Conservation (phyloP, 305 asterid species). For the Lippia alba region DNA sequence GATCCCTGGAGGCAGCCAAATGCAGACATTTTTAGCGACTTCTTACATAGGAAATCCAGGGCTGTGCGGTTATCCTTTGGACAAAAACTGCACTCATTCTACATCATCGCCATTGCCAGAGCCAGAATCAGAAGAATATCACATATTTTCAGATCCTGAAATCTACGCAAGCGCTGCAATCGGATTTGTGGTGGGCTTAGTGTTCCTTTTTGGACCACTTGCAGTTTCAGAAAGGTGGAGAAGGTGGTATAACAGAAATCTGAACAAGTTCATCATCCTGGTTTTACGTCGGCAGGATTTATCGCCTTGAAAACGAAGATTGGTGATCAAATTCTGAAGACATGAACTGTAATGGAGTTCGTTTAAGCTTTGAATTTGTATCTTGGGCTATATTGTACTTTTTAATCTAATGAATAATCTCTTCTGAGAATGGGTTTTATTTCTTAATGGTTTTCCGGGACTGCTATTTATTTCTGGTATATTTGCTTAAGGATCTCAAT, state of each 20-base stretch:
- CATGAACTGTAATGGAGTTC: no score
- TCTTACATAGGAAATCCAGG: slow-evolving; percentile 53
- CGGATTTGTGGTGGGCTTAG: slow-evolving; percentile 47
- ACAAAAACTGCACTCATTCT: slow-evolving; percentile 35
- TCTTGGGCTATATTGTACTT: no score
- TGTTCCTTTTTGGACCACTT: slow-evolving; percentile 4
- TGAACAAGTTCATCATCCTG: slow-evolving; percentile 9
- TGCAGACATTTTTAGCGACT: slow-evolving; percentile 43
- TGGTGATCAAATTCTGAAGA: no score
- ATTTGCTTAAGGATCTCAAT: no score
- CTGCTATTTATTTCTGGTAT: no score
- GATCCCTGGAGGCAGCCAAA: slow-evolving; percentile 55
- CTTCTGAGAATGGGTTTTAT: no score
- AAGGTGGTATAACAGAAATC: slow-evolving; percentile 16
- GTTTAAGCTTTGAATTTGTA: no score
- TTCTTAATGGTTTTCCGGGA: no score
- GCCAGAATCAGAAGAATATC: slow-evolving; percentile 23
- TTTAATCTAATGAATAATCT: no score
- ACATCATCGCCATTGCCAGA: slow-evolving; percentile 22
- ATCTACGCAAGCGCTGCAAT: slow-evolving; percentile 37
- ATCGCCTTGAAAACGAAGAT: neutral
- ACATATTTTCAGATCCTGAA: neutral
- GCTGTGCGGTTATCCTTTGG: slow-evolving; percentile 62
- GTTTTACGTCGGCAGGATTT: slow-evolving; percentile 27
- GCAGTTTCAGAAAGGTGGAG: slow-evolving; percentile 34